Percentiles rank a stretch among this genome's conserved stretches.
phyloP scores from a whole-genome alignment of 129 eudicot genomes.

The Helichrysum umbraculigerum region DNA sequence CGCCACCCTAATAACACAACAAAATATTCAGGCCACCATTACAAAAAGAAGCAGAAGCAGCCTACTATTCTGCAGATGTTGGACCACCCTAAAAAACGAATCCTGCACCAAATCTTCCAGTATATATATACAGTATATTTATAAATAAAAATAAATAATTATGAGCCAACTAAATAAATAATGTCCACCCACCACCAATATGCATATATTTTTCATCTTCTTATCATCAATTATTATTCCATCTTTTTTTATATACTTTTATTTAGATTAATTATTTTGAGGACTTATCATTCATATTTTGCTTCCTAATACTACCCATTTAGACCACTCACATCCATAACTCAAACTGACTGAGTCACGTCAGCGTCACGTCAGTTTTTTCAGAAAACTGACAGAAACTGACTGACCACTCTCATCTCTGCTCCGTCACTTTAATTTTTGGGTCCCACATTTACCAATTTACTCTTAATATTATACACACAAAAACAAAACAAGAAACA shows the following conservation, averaged over 20 bases:
- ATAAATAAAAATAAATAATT: background rate
- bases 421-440: too few species aligned
- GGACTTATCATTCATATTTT: background rate
- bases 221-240: background rate
- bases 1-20: conserved; percentile 30
- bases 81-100: conserved; percentile 25
- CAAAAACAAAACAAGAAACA: too few species aligned
- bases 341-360: too few species aligned
- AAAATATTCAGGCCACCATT: conserved; percentile 25
- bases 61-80: background rate
- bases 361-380: too few species aligned
- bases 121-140: background rate
- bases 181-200: background rate
- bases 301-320: background rate
- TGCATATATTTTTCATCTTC: background rate
- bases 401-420: too few species aligned
- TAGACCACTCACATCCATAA: too few species aligned
- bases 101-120: conserved; percentile 34
- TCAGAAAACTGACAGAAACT: too few species aligned
- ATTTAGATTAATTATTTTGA: background rate
- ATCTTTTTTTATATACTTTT: background rate
- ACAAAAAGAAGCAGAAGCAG: background rate
- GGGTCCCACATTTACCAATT: too few species aligned
- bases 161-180: conserved; percentile 6
- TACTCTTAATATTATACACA: too few species aligned